Base-by-base conservation (phyloP, 805 yeast genomes). In the Suhomyces canberraensis region DNA sequence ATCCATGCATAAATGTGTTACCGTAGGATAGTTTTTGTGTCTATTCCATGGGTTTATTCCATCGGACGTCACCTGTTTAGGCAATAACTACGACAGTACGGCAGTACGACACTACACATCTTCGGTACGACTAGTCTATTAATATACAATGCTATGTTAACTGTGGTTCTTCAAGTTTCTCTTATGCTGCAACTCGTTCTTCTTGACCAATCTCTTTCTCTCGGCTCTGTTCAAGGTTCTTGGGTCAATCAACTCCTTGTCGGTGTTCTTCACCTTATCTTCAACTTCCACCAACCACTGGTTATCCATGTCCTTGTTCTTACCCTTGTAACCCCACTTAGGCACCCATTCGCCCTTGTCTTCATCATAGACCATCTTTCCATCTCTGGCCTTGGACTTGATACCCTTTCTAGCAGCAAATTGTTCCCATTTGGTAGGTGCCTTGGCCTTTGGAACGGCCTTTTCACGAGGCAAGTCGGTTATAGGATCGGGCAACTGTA, bases 211-310 rank as follows among this genome's bases (percentile, higher is more conserved):
- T 53, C 71, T 76, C 78, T 84, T 85, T 66, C 97, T 82, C 54
- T 88, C 95, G 36, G 76, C 78, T 66, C 98, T 80, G 42, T 63
- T 66, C 60, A 91, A 71, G 20, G 82, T 71, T 69, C 98, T 80
- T 48, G 98, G 98, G 60, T 90, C 97, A 30, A 87, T 69, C 49
- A 87, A 68, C 51, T 84, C 95, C 30, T 69, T 60, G 13, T 55
- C 56, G 21, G 71, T 64, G 37, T 61, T 60, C 54, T 76, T 73
- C 19, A 73, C 81, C 49, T 81, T 75, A 36, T 85, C 95, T 41
- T 87, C 86, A 42, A 91, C 85, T 66, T 93, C 99, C 40, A 91
- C 97, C 56, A 88, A 73, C 98, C 98, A 93, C 64, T 93, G 97
- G 54, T 75, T 67, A 53, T 91, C 98, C 49, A 81, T 56, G 37